Base-by-base conservation (phyloP, 495 filamentous ascomycete species). In the Tuber umbilicatum region DNA sequence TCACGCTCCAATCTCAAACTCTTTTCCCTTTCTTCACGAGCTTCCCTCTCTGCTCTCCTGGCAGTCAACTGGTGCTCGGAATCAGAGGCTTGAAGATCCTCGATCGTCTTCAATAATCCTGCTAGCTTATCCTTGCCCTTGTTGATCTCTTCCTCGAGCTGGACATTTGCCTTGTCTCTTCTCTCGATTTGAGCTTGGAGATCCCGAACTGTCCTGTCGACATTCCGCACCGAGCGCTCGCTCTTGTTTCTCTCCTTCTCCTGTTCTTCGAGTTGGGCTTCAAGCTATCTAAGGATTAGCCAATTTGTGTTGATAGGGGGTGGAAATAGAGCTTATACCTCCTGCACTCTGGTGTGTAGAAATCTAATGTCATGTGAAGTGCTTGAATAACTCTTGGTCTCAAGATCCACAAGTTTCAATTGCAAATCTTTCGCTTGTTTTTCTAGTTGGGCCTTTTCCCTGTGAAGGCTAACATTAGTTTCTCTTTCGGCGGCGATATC, bases 361-460 rank as follows among this genome's bases (percentile, higher is more conserved):
- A 98, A 99, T 76, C 94, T 89, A 75, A 98, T 93, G 83, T 99
- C 95, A 75, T 97, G 93, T 81, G 93, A 96, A 68, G 92, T 93
- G 73, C 88, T 94, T 39, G 93, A 93, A 83, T 97, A 98, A 71
- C 93, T 93, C 87, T 97, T 98, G 38, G 95, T 99, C 84, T 99
- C 95, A 68, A 99, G 85, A 77, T 98, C 95, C 60, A 99, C 91
- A 68, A 96, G 89, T 75, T 90, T 89, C 39, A 98, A 86, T 83
- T 99, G 95, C 67, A 94, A 85, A 83, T 99, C 95, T 85, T 94
- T 98, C 73, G 95, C 86, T 39, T 88, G 87, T 85, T 97, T 98
- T 85, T 98, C 96, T 64, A 99, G 84, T 0, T 87, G 88, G 1
- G 93, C 92, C 84, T 97, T 99, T 73, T 98, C 93, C 84, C 94